Percentiles rank a stretch among this genome's conserved stretches.
These are phyloP conservation scores for Puccinia horiana DNA, from an alignment of 1,284 basidiomycete genomes.

Conservation along the genomic window DNA sequence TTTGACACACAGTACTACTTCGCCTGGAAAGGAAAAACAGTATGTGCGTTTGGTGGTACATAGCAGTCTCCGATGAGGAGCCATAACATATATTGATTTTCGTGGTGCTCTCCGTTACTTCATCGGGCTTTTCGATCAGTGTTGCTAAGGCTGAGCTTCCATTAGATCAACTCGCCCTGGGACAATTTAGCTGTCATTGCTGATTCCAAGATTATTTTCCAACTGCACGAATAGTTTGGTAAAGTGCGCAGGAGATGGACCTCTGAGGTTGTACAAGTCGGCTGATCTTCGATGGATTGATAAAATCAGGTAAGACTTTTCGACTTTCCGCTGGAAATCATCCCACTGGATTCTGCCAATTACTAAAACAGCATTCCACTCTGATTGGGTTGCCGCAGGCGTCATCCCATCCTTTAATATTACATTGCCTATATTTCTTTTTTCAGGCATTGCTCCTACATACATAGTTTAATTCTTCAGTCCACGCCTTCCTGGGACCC, in stretches of 20 bases:
- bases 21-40: no score
- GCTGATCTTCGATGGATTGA: neutral
- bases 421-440: neutral
- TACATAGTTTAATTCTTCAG: neutral
- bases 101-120: neutral
- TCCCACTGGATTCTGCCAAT: neutral
- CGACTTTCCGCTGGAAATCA: neutral
- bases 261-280: neutral
- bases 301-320: conserved; percentile 11
- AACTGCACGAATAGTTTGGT: neutral
- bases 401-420: neutral
- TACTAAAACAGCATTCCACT: neutral
- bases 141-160: neutral
- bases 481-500: neutral
- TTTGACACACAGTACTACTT: no score
- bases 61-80: neutral
- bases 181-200: no score
- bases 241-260: conserved; percentile 2
- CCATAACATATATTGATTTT: neutral
- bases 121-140: neutral
- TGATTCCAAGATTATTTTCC: neutral
- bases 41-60: no score
- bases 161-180: neutral
- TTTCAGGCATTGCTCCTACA: neutral
- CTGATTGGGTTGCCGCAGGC: neutral